Conservation (phyloP, 345 rosid species). For the Lepidium didymum region DNA sequence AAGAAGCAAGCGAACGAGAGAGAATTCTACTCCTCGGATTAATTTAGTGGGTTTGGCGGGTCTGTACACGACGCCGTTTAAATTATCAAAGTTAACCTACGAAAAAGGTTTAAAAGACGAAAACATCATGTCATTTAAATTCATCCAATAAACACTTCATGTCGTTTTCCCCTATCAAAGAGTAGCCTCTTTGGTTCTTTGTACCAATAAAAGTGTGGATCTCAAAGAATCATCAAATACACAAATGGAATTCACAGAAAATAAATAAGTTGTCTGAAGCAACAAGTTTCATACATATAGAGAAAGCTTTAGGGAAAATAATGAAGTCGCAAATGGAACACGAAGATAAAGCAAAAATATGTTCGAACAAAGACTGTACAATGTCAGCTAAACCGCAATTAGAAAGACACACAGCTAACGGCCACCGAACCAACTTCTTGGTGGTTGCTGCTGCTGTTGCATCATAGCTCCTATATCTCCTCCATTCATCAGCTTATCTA, state of each 20-base stretch:
- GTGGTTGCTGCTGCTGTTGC: conserved; percentile 62
- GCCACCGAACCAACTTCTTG: conserved; percentile 65
- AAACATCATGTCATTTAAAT: not conserved
- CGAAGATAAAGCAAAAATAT: not conserved
- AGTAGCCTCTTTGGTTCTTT: not conserved
- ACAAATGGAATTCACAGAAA: not conserved
- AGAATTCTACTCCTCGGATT: not conserved
- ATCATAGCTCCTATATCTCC: conserved; percentile 34
- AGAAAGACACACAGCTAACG: conserved; percentile 32
- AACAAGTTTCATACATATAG: not conserved
- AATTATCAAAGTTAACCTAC: too few species aligned
- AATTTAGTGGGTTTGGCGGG: conserved; percentile 15
- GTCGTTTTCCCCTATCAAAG: not conserved
- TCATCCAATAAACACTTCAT: not conserved
- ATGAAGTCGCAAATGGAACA: not conserved
- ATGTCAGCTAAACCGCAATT: conserved; percentile 1
- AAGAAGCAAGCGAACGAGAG: not conserved
- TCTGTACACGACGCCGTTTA: not conserved
- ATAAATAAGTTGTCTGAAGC: not conserved
- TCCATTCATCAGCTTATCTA: conserved; percentile 91
- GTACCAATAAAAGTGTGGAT: not conserved
- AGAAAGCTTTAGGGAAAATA: not conserved
- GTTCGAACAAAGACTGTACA: conserved; percentile 18
- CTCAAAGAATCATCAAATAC: not conserved
- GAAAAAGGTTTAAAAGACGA: not conserved